Percentiles rank a stretch among this genome's conserved stretches.
phyloP scores from a whole-genome alignment of 495 filamentous ascomycete species.

The Patellaria atrata region DNA sequence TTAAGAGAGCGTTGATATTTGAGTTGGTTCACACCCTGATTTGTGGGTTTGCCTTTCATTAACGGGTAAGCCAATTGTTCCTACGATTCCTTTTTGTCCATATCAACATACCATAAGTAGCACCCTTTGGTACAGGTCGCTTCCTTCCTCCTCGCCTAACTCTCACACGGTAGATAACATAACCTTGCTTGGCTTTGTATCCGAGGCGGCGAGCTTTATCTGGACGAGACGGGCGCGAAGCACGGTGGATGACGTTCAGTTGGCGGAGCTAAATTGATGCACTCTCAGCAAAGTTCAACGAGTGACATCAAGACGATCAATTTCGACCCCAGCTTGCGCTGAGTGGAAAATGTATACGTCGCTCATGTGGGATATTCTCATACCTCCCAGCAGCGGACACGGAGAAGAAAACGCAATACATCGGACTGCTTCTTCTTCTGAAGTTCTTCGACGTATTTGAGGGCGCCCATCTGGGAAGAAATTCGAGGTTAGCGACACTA shows the following conservation, averaged over 20 bases:
- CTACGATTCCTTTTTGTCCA: not conserved
- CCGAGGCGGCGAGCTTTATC: conserved; percentile 99
- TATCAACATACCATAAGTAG: conserved; percentile 71
- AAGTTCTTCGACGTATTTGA: conserved; percentile 81
- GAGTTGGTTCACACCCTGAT: conserved; percentile 99
- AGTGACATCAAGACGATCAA: conserved; percentile 70
- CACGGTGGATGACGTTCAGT: conserved; percentile 97
- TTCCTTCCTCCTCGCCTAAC: conserved; percentile 97
- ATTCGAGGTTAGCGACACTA: too few species aligned
- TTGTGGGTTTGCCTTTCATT: conserved; percentile 84
- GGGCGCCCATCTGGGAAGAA: conserved; percentile 31
- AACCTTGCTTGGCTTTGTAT: conserved; percentile 99
- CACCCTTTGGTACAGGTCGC: conserved; percentile 83
- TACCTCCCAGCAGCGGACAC: conserved; percentile 99
- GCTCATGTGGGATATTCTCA: conserved; percentile 43
- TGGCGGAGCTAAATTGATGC: conserved; percentile 98
- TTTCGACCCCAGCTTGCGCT: conserved; percentile 10
- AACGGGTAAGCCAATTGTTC: conserved; percentile 12
- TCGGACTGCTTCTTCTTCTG: conserved; percentile 99
- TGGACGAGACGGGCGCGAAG: conserved; percentile 92
- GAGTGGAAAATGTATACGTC: conserved; percentile 23
- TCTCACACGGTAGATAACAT: conserved; percentile 98
- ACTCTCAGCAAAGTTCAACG: conserved; percentile 99
- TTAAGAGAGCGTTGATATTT: conserved; percentile 99
- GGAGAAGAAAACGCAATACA: conserved; percentile 96